Base-by-base conservation (phyloP, 129 eudicot genomes). In the Rutidosis leptorrhynchoides region DNA sequence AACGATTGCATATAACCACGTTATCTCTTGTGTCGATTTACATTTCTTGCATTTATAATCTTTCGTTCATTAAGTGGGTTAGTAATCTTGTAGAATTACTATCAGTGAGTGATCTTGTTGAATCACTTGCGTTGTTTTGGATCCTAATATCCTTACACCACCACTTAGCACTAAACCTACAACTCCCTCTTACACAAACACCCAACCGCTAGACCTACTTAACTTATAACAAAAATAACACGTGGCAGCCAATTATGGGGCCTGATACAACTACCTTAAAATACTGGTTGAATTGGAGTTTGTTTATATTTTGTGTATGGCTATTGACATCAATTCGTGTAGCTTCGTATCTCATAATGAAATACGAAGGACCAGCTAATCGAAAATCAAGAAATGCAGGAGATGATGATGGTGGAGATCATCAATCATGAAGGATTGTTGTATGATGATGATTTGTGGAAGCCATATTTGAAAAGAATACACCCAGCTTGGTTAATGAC, bases 231-330 rank as follows among this genome's bases (percentile, higher is more conserved):
- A n/a, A n/a, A 62, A 92, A 73, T 70, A 79, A 69, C 64, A 75
- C 92, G 61, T 92, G 98, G 98, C 95, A 85, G 68, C 98, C 98
- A 71, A 81, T 72, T 24, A 73, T 79, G 84, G 84, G 95, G 7
- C 77, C 70, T 1, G 82, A 93, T 71, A 88, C 98, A 42, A 79
- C 96, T 1, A 78, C 69, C 14, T 43, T 87, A 22, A 81, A 80
- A 46, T 93, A 93, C 78, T 93, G 98, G 98, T 77, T 93, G 20
- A 93, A 93, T 51, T 93, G 98, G 98, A 82, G 96, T 65, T 76
- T 79, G 40, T 68, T 86, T 22, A 58, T 89, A 25, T 86, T 90
- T 62, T 37, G 67, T 29, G 57, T 79, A 28, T 93, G 96, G 95
- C 35, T 93, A 16, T 58, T 93, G 60, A 52, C 77, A 24, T 70